phyloP scores from a whole-genome alignment of 768 basidiomycete species.

The Lactarius pseudohatsudake region DNA sequence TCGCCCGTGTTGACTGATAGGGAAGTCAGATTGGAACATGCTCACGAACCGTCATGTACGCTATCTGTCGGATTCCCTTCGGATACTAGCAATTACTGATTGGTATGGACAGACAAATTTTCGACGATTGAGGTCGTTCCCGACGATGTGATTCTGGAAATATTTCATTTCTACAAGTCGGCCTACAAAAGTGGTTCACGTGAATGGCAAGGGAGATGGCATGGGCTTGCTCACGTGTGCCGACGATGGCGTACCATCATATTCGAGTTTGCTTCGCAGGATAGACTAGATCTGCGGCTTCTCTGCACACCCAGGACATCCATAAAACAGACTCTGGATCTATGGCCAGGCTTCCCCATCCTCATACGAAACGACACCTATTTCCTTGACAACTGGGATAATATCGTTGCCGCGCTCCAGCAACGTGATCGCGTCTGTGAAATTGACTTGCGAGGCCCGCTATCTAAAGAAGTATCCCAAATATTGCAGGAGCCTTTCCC shows the following conservation, averaged over 20 bases:
- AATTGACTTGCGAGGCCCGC: not conserved
- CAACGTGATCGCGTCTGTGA: constrained; percentile 3
- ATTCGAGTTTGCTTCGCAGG: not conserved
- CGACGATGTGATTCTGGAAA: no score
- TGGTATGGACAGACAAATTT: no score
- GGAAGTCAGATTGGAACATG: no score
- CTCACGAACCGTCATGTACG: no score
- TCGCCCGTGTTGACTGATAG: no score
- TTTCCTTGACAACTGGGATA: not conserved
- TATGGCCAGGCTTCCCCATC: constrained; percentile 1
- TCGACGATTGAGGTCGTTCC: no score
- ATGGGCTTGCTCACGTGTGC: constrained; percentile 5
- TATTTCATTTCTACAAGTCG: no score
- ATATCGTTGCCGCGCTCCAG: constrained; percentile 1
- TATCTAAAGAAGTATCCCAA: not conserved
- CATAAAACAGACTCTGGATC: constrained; percentile 6
- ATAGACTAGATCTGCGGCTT: constrained; percentile 10
- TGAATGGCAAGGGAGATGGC: not conserved
- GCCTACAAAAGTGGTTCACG: not conserved
- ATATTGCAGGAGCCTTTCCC: constrained; percentile 1
- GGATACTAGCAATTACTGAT: no score
- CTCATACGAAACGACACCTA: not conserved
- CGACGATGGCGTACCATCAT: constrained; percentile 1
- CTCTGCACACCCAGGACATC: not conserved
- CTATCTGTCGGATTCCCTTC: no score